A percentile compares a stretch with the other conserved stretches of the same genome.
phyloP scores from a whole-genome alignment of 208 protist genomes.

The Vickermania ingenoplastis region DNA sequence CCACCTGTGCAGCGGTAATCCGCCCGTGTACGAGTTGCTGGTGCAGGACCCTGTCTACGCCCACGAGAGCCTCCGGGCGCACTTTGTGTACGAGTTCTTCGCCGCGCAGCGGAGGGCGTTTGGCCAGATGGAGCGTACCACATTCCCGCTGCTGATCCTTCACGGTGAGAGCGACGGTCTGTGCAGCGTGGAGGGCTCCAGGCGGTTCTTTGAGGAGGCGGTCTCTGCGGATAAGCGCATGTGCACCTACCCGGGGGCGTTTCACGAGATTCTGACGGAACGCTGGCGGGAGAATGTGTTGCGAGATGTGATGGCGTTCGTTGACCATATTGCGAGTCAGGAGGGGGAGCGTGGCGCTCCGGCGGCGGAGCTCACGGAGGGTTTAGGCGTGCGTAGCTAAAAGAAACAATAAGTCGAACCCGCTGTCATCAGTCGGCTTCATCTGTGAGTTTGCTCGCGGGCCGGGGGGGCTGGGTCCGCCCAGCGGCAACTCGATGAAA shows the following conservation, averaged over 20 bases:
- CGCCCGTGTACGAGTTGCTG: slow-evolving; percentile 34
- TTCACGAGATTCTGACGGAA: slow-evolving; percentile 66
- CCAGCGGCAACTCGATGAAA: too few species aligned
- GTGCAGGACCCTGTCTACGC: slow-evolving; percentile 53
- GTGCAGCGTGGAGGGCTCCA: slow-evolving; percentile 23
- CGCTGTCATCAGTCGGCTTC: too few species aligned
- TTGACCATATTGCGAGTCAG: slow-evolving; percentile 4
- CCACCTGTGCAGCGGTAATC: slow-evolving; percentile 25
- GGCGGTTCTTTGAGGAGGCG: slow-evolving; percentile 26
- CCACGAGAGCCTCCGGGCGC: slow-evolving; percentile 24
- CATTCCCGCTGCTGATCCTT: slow-evolving; percentile 58
- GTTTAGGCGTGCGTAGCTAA: too few species aligned
- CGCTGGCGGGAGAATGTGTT: slow-evolving; percentile 34
- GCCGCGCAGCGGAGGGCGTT: slow-evolving; percentile 26
- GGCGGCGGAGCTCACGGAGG: too few species aligned
- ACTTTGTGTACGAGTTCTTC: slow-evolving; percentile 41
- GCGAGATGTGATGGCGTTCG: slow-evolving; percentile 40
- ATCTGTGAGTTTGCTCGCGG: too few species aligned
- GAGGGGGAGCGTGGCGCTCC: too few species aligned
- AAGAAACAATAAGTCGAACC: too few species aligned
- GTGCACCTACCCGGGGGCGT: slow-evolving; percentile 22
- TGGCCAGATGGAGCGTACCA: slow-evolving; percentile 8
- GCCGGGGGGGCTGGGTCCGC: too few species aligned
- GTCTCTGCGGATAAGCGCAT: slow-evolving; percentile 41
- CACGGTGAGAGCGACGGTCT: slow-evolving; percentile 45